Evolutionary conservation across 805 yeast species (phyloP), one percentile per base, ranked within the genome.

Genomic region (Kodamaea hsintzibuensis): DNA sequence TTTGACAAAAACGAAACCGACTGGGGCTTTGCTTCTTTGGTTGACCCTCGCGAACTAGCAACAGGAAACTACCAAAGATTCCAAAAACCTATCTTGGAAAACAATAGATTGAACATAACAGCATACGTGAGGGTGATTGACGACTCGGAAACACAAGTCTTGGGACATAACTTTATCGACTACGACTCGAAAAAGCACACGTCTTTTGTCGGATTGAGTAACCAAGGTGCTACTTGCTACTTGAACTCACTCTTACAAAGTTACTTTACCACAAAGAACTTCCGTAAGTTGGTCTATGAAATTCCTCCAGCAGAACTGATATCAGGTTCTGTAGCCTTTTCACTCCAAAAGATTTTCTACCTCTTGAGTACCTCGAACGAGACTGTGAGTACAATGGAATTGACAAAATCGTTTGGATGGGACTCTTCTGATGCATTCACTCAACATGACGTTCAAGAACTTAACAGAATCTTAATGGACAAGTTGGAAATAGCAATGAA

Each of bases 191-290:
- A 91, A 67, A 82, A 85, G 62, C 84, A 76, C 50, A 90, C 98
- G 0, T 98, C 98, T 0, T 91, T 79, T 66, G 96, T 91, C 7
- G 99, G 99, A 1, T 82, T 95, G 57, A 86, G 84, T 60, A 95
- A 95, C 65, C 99, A 95, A 73, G 99, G 99, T 58, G 99, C 99
- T 1, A 95, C 99, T 0, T 95, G 99, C 69, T 95, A 95, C 71
- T 81, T 95, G 66, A 95, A 95, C 68, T 93, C 98, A 0, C 77
- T 95, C 55, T 71, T 95, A 51, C 99, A 95, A 69, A 89, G 97
- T 9, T 88, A 95, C 61, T 95, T 79, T 68, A 90, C 90, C 65
- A 95, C 99, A 0, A 84, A 84, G 58, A 74, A 77, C 30, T 95
- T 95, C 72, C 80, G 98, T 57, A 84, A 84, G 62, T 82, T 91